Evolutionary conservation across 371 early-diverging fungal species (phyloP).

Genomic region (Zychaea mexicana): DNA sequence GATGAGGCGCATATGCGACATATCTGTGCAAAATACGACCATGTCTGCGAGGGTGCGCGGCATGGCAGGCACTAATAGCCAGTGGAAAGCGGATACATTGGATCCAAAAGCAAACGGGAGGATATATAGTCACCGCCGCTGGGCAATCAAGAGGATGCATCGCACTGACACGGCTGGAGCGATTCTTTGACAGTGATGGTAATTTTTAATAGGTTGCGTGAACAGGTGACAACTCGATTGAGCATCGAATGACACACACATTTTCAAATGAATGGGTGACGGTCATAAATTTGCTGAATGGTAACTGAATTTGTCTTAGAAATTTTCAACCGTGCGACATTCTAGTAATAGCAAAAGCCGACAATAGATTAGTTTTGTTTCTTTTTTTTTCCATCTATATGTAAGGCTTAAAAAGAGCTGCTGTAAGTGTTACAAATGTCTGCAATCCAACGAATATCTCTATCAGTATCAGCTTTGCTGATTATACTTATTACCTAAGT

Average conservation of each 20-base stretch:
- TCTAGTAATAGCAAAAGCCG: too few species aligned
- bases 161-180: conserved; percentile 21
- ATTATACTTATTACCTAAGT: too few species aligned
- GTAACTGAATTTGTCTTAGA: too few species aligned
- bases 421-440: too few species aligned
- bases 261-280: too few species aligned
- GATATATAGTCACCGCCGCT: conserved; percentile 18
- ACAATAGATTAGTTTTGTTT: too few species aligned
- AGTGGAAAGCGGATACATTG: conserved; percentile 22
- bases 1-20: conserved; percentile 25
- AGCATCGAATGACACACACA: conserved; percentile 20
- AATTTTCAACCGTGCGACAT: too few species aligned
- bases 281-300: too few species aligned
- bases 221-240: conserved; percentile 19
- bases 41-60: conserved; percentile 28
- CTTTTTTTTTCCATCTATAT: too few species aligned
- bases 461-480: too few species aligned
- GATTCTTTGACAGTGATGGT: conserved; percentile 42
- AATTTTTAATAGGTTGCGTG: conserved; percentile 35
- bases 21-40: conserved; percentile 30
- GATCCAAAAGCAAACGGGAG: conserved; percentile 40
- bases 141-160: conserved; percentile 18
- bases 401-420: too few species aligned
- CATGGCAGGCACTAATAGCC: conserved; percentile 34
- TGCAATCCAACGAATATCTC: too few species aligned